A percentile compares a stretch with the other conserved stretches of the same genome.
phyloP scores from a whole-genome alignment of 768 basidiomycete genomes.

The Russula sp. region DNA sequence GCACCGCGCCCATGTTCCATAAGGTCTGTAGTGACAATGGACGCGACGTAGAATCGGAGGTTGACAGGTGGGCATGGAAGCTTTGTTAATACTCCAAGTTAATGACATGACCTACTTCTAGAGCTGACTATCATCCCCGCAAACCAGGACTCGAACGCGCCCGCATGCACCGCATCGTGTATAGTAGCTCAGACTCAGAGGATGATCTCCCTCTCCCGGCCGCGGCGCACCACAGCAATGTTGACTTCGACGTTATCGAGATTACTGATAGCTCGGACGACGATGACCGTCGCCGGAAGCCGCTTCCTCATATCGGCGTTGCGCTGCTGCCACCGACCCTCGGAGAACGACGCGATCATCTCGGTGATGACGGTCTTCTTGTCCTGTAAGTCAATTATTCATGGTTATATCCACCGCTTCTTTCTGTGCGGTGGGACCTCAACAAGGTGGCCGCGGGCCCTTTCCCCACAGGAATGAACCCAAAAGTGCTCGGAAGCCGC shows the following conservation, averaged over 20 bases:
- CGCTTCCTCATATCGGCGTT: not conserved
- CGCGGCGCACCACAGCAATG: not conserved
- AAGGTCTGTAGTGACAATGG: not conserved
- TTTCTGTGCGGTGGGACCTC: not conserved
- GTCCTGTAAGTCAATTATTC: slow-evolving; percentile 6
- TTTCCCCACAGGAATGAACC: slow-evolving; percentile 10
- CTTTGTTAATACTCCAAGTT: not conserved
- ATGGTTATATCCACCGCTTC: not conserved
- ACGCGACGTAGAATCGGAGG: slow-evolving; percentile 10
- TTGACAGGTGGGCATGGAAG: slow-evolving; percentile 12
- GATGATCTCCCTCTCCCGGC: not conserved
- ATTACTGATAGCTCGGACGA: slow-evolving; percentile 24
- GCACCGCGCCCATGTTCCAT: not conserved
- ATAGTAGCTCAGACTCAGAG: slow-evolving; percentile 22
- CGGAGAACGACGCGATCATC: not conserved
- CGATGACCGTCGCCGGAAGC: not conserved
- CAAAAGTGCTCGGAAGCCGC: slow-evolving; percentile 13
- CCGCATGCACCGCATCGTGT: slow-evolving; percentile 16
- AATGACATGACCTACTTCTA: not conserved
- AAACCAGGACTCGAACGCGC: slow-evolving; percentile 13
- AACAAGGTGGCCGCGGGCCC: not conserved
- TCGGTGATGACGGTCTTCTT: slow-evolving; percentile 9
- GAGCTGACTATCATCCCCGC: not conserved
- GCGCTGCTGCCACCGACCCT: not conserved
- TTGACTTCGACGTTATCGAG: slow-evolving; percentile 13